Percentiles rank a stretch among this genome's conserved stretches.
These are phyloP conservation scores for Hawksworthiomyces lignivorus DNA, from an alignment of 2,329 filamentous ascomycete genomes.

Conservation along the genomic window DNA sequence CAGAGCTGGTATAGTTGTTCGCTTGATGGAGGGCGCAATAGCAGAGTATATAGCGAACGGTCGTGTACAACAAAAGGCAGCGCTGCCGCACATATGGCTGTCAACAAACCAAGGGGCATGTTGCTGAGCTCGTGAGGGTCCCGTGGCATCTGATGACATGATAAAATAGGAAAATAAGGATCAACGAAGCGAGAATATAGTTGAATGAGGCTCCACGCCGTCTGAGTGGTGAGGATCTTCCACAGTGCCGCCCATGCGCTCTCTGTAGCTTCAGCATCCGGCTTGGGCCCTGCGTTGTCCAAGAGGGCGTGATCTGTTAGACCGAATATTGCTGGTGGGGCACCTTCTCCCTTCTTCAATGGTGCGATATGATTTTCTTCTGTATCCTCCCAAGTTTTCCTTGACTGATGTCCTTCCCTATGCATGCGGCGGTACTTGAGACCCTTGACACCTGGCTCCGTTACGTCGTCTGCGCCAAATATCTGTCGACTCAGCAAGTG, in stretches of 20 bases:
- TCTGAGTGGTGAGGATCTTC: conserved; percentile 21
- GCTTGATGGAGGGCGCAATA: conserved; percentile 23
- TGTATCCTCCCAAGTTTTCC: not conserved
- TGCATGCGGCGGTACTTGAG: conserved; percentile 18
- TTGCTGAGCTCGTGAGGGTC: conserved; percentile 23
- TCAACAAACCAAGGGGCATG: conserved; percentile 29
- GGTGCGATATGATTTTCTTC: no score
- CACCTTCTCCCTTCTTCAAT: no score
- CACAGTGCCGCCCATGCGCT: conserved; percentile 22
- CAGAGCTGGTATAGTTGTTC: conserved; percentile 23
- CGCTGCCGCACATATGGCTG: conserved; percentile 34
- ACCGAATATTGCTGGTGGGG: conserved; percentile 21
- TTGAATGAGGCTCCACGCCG: conserved; percentile 29
- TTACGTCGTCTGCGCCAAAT: not conserved
- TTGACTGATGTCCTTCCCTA: conserved; percentile 21
- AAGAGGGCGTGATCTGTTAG: conserved; percentile 26
- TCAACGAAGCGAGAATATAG: conserved; percentile 35
- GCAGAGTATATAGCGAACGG: conserved; percentile 25
- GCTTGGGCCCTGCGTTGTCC: conserved; percentile 25
- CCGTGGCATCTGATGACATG: conserved; percentile 24
- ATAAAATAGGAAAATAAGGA: conserved; percentile 35
- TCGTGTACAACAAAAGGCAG: conserved; percentile 37
- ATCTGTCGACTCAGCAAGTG: conserved; percentile 7
- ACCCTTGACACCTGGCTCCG: conserved; percentile 4
- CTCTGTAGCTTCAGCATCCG: conserved; percentile 17